These are phyloP conservation scores for Pichia insulana DNA, from an alignment of 805 yeast species.

Conservation along the genomic window DNA sequence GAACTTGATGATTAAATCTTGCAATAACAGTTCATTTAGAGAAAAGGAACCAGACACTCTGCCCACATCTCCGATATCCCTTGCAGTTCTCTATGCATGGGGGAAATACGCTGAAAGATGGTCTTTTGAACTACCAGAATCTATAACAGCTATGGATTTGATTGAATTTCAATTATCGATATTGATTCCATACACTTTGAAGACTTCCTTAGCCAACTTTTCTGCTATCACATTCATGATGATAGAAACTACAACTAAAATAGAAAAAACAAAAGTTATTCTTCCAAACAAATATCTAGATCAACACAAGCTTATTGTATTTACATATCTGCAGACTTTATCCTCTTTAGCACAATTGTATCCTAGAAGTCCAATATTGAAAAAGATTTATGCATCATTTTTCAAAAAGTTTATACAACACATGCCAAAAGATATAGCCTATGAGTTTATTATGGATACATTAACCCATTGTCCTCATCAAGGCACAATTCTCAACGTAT, in stretches of 20 bases:
- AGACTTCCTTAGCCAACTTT: conserved; percentile 14
- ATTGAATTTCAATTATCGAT: conserved; percentile 35
- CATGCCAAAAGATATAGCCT: conserved; percentile 48
- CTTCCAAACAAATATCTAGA: background rate
- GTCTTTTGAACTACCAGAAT: conserved; percentile 1
- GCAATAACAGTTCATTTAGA: conserved; percentile 25
- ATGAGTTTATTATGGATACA: conserved; percentile 54
- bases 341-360: conserved; percentile 14
- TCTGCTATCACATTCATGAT: conserved; percentile 15
- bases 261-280: background rate
- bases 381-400: conserved; percentile 43
- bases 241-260: conserved; percentile 6
- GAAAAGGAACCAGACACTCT: conserved; percentile 10
- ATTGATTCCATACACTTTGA: conserved; percentile 31
- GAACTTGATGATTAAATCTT: conserved; percentile 32
- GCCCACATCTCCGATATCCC: conserved; percentile 9
- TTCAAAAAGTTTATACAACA: conserved; percentile 54
- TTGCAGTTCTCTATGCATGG: conserved; percentile 17
- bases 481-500: conserved; percentile 47
- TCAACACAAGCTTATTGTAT: conserved; percentile 7
- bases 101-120: conserved; percentile 14
- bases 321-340: conserved; percentile 21
- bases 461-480: conserved; percentile 49
- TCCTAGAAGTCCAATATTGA: conserved; percentile 10
- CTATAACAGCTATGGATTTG: conserved; percentile 18